These are phyloP conservation scores for Rhizoclosmatium globosum DNA, from an alignment of 192 early-diverging fungal species.

Conservation along the genomic window DNA sequence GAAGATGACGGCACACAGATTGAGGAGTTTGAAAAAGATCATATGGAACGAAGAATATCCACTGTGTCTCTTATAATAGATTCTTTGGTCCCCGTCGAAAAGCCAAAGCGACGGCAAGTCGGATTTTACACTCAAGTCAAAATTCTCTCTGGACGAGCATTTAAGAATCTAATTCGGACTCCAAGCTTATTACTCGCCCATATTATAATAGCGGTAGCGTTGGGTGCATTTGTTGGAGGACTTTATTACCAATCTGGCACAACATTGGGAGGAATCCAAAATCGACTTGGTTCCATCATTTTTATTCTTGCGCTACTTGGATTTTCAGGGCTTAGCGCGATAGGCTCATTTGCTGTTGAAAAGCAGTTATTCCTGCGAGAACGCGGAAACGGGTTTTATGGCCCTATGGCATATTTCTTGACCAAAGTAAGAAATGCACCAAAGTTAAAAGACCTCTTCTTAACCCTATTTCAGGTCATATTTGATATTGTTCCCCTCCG, in stretches of 20 bases:
- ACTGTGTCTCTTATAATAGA: neutral
- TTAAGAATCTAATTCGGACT: conserved; percentile 85
- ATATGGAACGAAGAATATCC: neutral
- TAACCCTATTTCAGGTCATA: conserved; percentile 54
- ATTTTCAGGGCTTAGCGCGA: conserved; percentile 71
- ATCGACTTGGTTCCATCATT: conserved; percentile 74
- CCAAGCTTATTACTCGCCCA: conserved; percentile 80
- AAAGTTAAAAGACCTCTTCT: neutral
- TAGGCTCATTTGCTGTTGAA: conserved; percentile 65
- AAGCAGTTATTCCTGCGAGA: conserved; percentile 57
- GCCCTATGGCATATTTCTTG: conserved; percentile 55
- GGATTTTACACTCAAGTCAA: conserved; percentile 72
- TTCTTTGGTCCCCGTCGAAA: conserved; percentile 14
- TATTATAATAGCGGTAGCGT: conserved; percentile 70
- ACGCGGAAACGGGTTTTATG: conserved; percentile 60
- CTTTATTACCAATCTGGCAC: conserved; percentile 69
- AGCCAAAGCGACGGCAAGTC: conserved; percentile 26
- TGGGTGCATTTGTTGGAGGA: conserved; percentile 74
- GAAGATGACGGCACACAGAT: neutral
- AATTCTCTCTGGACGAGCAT: conserved; percentile 76
- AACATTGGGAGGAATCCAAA: conserved; percentile 74
- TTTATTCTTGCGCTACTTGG: conserved; percentile 75
- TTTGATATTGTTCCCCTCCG: conserved; percentile 77
- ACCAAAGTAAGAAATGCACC: conserved; percentile 17
- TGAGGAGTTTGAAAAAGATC: conserved; percentile 18